Conservation (phyloP, 139 green algal genomes). For the Tetradesmus lagerheimii region DNA sequence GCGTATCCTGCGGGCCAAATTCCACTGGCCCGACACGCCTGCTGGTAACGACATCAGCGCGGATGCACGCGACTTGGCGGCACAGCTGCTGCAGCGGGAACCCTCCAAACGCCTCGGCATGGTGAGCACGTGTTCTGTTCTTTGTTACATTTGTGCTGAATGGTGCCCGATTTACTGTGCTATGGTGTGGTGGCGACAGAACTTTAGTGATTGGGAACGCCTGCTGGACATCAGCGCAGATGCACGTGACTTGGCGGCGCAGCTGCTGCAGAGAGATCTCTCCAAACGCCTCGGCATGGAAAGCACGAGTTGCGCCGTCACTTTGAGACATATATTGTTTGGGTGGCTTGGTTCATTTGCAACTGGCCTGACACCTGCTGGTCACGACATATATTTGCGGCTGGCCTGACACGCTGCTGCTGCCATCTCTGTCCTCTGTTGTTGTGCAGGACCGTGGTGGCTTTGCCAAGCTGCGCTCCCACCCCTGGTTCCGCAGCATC, state of each 20-base stretch:
- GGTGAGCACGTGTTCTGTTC: background rate
- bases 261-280: slow-evolving; percentile 67
- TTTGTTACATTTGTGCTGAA: too few species aligned
- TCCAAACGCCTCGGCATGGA: slow-evolving; percentile 50
- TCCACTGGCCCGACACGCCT: slow-evolving; percentile 51
- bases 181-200: too few species aligned
- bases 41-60: slow-evolving; percentile 54
- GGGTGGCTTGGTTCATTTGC: background rate
- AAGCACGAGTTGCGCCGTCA: background rate
- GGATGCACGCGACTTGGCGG: slow-evolving; percentile 64
- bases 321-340: too few species aligned
- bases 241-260: slow-evolving; percentile 63
- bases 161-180: too few species aligned
- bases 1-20: slow-evolving; percentile 57
- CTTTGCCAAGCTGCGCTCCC: slow-evolving; percentile 63
- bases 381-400: background rate
- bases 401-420: background rate
- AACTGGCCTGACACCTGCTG: background rate
- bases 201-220: too few species aligned
- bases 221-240: slow-evolving; percentile 55
- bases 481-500: slow-evolving; percentile 77
- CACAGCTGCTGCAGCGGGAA: slow-evolving; percentile 65
- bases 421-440: background rate
- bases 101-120: slow-evolving; percentile 54
- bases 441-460: slow-evolving; percentile 42